Percentiles rank a stretch among this genome's conserved stretches.
These are phyloP conservation scores for Encephalitozoon cuniculi DNA, from an alignment of 371 early-diverging fungal species.

Conservation along the genomic window DNA sequence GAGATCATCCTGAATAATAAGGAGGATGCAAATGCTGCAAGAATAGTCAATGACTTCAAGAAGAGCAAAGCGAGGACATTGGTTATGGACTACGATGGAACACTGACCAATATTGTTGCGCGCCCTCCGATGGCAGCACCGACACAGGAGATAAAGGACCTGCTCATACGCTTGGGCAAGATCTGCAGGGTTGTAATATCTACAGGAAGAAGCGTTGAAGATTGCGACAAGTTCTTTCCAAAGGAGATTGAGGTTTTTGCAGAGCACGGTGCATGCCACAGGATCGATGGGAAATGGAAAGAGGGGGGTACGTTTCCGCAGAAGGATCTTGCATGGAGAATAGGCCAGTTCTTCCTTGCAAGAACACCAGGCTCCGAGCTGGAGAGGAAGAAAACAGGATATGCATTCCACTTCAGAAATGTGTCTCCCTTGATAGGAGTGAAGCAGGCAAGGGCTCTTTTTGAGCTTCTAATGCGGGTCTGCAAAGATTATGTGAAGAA, in stretches of 20 bases:
- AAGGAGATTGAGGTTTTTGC: slow-evolving; percentile 55
- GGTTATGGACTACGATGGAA: slow-evolving; percentile 62
- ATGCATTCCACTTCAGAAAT: slow-evolving; percentile 59
- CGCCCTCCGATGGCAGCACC: slow-evolving; percentile 54
- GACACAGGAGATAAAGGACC: slow-evolving; percentile 34
- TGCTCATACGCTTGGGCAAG: slow-evolving; percentile 41
- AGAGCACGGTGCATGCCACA: slow-evolving; percentile 57
- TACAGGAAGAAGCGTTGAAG: slow-evolving; percentile 55
- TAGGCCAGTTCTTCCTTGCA: slow-evolving; percentile 44
- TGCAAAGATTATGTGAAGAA: slow-evolving; percentile 26
- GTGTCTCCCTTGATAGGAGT: neutral
- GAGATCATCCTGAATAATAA: neutral
- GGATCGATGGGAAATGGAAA: slow-evolving; percentile 50
- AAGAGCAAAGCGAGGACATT: slow-evolving; percentile 18
- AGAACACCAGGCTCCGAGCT: slow-evolving; percentile 57
- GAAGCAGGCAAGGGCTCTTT: slow-evolving; percentile 37
- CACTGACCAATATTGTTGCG: slow-evolving; percentile 47
- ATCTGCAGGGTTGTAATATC: slow-evolving; percentile 46
- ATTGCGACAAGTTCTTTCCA: slow-evolving; percentile 56
- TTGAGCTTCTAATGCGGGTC: slow-evolving; percentile 7
- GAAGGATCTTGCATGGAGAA: slow-evolving; percentile 15
- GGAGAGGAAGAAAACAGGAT: slow-evolving; percentile 57
- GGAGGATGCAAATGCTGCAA: neutral
- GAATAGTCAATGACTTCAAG: slow-evolving; percentile 6
- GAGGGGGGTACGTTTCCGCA: slow-evolving; percentile 18